Percentiles rank a stretch among this genome's conserved stretches.
Conservation (phyloP, 148 eudicot genomes). For the Amaranthus palmeri region DNA sequence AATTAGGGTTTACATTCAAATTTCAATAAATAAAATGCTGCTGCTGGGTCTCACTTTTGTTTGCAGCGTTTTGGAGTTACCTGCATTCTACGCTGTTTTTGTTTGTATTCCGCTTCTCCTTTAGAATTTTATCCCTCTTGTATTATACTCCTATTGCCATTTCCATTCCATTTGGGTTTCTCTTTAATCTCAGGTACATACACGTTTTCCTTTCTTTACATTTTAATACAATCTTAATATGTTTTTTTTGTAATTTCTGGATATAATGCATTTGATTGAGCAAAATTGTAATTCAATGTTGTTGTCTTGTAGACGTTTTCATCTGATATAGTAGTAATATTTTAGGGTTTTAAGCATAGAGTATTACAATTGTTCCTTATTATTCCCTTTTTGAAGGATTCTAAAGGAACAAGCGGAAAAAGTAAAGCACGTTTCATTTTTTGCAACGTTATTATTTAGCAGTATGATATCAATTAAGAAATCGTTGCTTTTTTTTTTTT, state of each 20-base stretch:
- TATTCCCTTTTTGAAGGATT: conserved; percentile 14
- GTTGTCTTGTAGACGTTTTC: too few relatives aligned
- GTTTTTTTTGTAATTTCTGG: not conserved
- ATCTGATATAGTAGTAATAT: not conserved
- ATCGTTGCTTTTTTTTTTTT: not conserved
- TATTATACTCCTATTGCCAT: conserved; percentile 1
- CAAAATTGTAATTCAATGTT: not conserved
- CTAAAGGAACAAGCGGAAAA: conserved; percentile 7
- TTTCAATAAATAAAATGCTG: not conserved
- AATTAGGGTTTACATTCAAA: not conserved
- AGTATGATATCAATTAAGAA: too few relatives aligned
- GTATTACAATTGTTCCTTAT: conserved; percentile 9
- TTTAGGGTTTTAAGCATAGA: not conserved
- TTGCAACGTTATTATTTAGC: conserved; percentile 13
- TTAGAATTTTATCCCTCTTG: too few relatives aligned
- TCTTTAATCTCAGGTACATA: conserved; percentile 17
- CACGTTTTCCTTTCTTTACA: not conserved
- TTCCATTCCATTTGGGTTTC: conserved; percentile 6
- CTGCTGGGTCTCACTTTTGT: conserved; percentile 14
- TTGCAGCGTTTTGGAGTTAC: not conserved
- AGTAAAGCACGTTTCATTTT: not conserved
- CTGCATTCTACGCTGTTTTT: conserved; percentile 9
- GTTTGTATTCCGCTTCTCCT: too few relatives aligned
- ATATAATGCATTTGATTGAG: not conserved
- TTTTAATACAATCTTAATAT: not conserved